phyloP scores from a whole-genome alignment of 1,284 basidiomycete genomes.

The Pulveroboletus ridleyi region DNA sequence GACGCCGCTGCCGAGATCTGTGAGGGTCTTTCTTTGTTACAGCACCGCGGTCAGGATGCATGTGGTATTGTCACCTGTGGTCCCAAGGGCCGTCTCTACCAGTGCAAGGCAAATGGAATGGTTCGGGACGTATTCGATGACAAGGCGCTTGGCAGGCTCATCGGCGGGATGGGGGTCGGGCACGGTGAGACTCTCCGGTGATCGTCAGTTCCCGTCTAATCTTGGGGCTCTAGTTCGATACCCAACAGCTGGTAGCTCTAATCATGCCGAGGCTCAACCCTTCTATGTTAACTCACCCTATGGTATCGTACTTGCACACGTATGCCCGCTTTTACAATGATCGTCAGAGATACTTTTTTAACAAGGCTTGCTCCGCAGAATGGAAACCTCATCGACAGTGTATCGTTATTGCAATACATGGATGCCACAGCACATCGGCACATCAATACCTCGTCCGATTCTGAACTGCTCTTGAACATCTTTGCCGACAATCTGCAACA shows the following conservation, averaged over 20 bases:
- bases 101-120: conserved; percentile 99
- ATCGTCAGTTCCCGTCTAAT: conserved; percentile 16
- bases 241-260: conserved; percentile 97
- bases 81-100: conserved; percentile 93
- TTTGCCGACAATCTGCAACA: conserved; percentile 98
- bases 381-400: conserved; percentile 97
- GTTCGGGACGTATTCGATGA: conserved; percentile 97
- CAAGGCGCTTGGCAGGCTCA: conserved; percentile 77
- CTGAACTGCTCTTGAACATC: conserved; percentile 96
- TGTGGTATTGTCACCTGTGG: conserved; percentile 99
- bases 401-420: conserved; percentile 87
- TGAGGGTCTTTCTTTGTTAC: conserved; percentile 90
- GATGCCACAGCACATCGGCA: conserved; percentile 97
- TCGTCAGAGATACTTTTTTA: background rate
- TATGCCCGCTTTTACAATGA: conserved; percentile 45
- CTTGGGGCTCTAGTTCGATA: conserved; percentile 77
- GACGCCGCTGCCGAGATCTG: conserved; percentile 88
- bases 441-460: conserved; percentile 99
- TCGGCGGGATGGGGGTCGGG: conserved; percentile 97
- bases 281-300: conserved; percentile 99
- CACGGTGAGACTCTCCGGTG: conserved; percentile 68
- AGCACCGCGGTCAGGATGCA: conserved; percentile 98
- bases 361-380: conserved; percentile 64
- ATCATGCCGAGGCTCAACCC: conserved; percentile 98
- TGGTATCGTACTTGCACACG: conserved; percentile 98